phyloP scores from a whole-genome alignment of 2,329 filamentous ascomycete species.

The Epichloe aotearoae region DNA sequence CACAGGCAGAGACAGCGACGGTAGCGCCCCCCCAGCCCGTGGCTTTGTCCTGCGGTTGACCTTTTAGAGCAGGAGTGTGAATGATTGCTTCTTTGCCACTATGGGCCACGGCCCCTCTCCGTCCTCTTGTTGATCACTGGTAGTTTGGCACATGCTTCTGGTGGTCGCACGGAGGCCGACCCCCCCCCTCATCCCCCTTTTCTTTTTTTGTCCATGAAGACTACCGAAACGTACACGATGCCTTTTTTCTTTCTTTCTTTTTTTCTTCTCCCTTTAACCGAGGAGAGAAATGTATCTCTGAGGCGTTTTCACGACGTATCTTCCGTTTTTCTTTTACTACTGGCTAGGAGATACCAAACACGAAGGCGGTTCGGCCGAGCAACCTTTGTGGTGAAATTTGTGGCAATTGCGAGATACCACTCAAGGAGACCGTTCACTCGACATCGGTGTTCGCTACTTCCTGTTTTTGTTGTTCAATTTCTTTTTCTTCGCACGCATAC shows the following conservation, averaged over 20 bases:
- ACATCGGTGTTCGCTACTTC: not conserved
- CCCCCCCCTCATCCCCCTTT: no score
- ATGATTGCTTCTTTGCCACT: not conserved
- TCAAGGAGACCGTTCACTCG: not conserved
- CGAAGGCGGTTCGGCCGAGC: not conserved
- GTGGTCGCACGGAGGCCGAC: not conserved
- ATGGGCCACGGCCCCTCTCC: not conserved
- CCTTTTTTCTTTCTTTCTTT: not conserved
- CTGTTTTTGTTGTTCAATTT: not conserved
- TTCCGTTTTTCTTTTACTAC: not conserved
- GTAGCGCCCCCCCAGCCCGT: not conserved
- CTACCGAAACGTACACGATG: not conserved
- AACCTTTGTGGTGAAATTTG: not conserved
- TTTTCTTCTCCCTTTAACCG: not conserved
- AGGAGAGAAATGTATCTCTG: not conserved
- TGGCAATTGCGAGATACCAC: conserved; percentile 1
- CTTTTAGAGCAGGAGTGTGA: conserved; percentile 5
- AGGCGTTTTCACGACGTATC: not conserved
- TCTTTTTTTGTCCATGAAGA: not conserved
- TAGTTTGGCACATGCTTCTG: not conserved
- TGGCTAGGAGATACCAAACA: conserved; percentile 4
- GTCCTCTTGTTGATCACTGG: not conserved
- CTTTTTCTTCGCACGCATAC: not conserved
- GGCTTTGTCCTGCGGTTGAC: conserved; percentile 10
- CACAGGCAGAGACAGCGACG: conserved; percentile 18